These are phyloP conservation scores for Nannochloris sp. DNA, from an alignment of 139 green algal genomes.

Conservation along the genomic window DNA sequence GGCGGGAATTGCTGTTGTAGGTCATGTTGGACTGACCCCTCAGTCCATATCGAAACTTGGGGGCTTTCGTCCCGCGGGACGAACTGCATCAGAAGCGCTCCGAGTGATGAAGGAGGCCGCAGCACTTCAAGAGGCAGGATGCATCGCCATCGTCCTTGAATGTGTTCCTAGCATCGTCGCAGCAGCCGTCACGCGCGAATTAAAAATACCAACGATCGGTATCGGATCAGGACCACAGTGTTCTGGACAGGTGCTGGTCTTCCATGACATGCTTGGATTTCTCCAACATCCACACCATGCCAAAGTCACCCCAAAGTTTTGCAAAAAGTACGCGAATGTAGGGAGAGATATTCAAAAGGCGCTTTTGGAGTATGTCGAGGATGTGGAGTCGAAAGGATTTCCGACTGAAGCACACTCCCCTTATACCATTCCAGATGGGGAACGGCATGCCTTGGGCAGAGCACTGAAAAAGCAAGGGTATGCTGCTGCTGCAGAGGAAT, in stretches of 20 bases:
- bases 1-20: conserved; percentile 93
- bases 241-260: conserved; percentile 95
- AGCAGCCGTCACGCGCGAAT: conserved; percentile 67
- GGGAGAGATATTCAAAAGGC: conserved; percentile 62
- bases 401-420: conserved; percentile 61
- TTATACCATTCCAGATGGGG: conserved; percentile 56
- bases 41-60: conserved; percentile 62
- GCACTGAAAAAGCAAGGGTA: conserved; percentile 37
- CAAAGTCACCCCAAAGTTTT: conserved; percentile 98
- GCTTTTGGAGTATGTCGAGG: conserved; percentile 61
- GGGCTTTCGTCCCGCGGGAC: conserved; percentile 87
- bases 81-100: conserved; percentile 61
- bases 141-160: conserved; percentile 92
- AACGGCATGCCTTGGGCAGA: conserved; percentile 37
- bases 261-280: conserved; percentile 98
- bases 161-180: conserved; percentile 84
- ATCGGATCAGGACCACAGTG: conserved; percentile 80
- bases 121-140: conserved; percentile 77
- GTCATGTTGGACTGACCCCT: conserved; percentile 91
- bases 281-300: conserved; percentile 95
- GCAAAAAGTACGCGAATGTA: conserved; percentile 87
- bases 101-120: conserved; percentile 53
- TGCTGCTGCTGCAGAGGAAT: conserved; percentile 29
- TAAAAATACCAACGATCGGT: conserved; percentile 93
- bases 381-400: conserved; percentile 66